Evolutionary conservation across 805 yeast genomes (phyloP).

Genomic region (Saccharomycopsis babjevae): DNA sequence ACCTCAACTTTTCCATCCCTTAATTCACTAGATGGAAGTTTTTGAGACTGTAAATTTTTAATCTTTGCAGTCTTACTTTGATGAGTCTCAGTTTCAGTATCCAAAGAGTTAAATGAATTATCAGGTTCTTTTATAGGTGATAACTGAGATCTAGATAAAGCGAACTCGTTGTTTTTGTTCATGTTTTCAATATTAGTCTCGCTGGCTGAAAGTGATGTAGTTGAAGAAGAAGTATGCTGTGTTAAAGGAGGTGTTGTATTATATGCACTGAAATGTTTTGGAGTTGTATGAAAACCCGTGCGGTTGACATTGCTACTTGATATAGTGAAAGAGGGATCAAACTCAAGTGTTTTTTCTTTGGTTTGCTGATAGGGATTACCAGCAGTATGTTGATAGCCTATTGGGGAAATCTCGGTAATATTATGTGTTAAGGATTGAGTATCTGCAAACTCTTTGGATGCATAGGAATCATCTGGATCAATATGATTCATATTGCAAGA

Average conservation of each 20-base stretch:
- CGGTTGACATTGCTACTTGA: neutral
- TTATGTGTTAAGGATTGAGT: neutral
- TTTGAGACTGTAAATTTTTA: neutral
- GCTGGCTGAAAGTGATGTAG: neutral
- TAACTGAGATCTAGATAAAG: constrained; percentile 2
- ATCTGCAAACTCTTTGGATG: neutral
- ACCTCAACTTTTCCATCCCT: neutral
- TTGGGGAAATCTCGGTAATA: neutral
- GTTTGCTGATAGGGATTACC: neutral
- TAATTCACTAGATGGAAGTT: neutral
- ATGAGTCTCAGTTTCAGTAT: neutral
- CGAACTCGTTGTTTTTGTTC: neutral
- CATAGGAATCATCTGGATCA: neutral
- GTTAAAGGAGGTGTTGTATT: constrained; percentile 6
- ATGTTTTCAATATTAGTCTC: neutral
- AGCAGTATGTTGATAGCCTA: neutral
- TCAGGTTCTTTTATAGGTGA: constrained; percentile 17
- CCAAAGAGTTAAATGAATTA: neutral
- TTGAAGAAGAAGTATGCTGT: neutral
- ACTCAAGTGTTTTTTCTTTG: neutral
- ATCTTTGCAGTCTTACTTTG: too few relatives aligned
- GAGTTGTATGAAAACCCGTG: neutral
- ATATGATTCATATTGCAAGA: neutral
- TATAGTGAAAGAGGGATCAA: neutral
- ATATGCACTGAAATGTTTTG: neutral